Evolutionary conservation across 371 early-diverging fungal genomes (phyloP), one percentile per base, ranked within the genome.

Genomic region (Phascolomyces articulosus): DNA sequence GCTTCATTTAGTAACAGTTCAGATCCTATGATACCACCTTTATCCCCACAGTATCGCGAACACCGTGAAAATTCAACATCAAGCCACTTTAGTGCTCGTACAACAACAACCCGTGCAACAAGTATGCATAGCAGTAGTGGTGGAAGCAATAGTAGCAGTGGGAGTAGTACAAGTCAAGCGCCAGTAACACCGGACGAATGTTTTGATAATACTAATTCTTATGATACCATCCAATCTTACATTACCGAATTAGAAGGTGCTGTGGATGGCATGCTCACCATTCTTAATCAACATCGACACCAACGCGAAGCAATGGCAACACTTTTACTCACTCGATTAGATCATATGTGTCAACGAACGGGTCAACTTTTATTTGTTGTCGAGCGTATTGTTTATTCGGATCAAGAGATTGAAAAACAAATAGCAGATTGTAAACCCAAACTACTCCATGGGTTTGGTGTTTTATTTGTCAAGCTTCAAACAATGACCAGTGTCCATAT

Each of bases 391-490:
- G 64, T 66, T 57, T 65, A 70, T 11, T 9, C 11, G 6, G 67
- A 67, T 20, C 38, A 55, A 16, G 26, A 23, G 0, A 28, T 29
- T 15, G 55, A 65, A 38, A 44, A 44, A 18, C 55, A 23, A 11
- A 56, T 68, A 44, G 4, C 23, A 2, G 63, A 66, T 0, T 67
- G 70, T 28, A 72, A 70, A 29, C 81, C 85, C 40, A 64, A 75
- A 0, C 64, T 92, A 16, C 84, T 85, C 69, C 87, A 89, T 63
- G 79, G 80, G 23, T 79, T 92, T 24, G 87, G 90, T 0, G 67
- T 84, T 2, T 69, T 92, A 13, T 87, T 91, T 49, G 85, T 82
- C 71, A 78, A 82, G 7, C 77, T 88, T 18, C 88, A 89, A 60
- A 67, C 78, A 10, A 77, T 89, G 1, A 89, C 90, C 4, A 68